Evolutionary conservation across 139 green algal genomes (phyloP).

Genomic region (Protoeuglena noctilucae): DNA sequence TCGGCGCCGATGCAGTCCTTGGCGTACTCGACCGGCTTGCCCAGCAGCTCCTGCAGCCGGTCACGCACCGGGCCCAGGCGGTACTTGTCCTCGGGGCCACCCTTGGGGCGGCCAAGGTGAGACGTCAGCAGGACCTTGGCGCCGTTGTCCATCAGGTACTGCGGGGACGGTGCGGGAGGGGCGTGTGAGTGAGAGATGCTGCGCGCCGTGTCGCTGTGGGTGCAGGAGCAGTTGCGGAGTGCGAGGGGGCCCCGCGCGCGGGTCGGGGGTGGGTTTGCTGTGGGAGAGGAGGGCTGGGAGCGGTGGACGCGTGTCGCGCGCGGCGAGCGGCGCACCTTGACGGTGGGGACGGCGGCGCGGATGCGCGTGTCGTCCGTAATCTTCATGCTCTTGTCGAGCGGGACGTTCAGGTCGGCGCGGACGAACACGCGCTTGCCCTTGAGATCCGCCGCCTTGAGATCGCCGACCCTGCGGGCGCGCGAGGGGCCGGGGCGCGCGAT

Average conservation of each 20-base stretch:
- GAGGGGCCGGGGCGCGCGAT: too few relatives aligned
- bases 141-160: conserved; percentile 81
- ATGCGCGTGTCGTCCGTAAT: conserved; percentile 98
- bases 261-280: too few relatives aligned
- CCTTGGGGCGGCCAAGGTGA: conserved; percentile 93
- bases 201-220: not conserved
- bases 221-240: not conserved
- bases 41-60: conserved; percentile 76
- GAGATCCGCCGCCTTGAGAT: conserved; percentile 79
- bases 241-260: too few relatives aligned
- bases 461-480: too few relatives aligned
- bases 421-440: conserved; percentile 83
- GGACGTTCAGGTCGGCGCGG: conserved; percentile 92
- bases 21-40: conserved; percentile 67
- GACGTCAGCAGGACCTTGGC: conserved; percentile 92
- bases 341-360: conserved; percentile 83
- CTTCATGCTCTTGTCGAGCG: conserved; percentile 73
- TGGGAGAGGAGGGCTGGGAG: too few relatives aligned
- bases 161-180: not conserved
- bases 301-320: too few relatives aligned
- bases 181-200: not conserved
- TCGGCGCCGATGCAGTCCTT: conserved; percentile 88
- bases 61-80: conserved; percentile 57
- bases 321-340: too few relatives aligned
- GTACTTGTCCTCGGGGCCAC: conserved; percentile 84